Percentiles rank a stretch among this genome's conserved stretches.
Conservation (phyloP, 1,139 yeast genomes). For the Candida sp. region DNA sequence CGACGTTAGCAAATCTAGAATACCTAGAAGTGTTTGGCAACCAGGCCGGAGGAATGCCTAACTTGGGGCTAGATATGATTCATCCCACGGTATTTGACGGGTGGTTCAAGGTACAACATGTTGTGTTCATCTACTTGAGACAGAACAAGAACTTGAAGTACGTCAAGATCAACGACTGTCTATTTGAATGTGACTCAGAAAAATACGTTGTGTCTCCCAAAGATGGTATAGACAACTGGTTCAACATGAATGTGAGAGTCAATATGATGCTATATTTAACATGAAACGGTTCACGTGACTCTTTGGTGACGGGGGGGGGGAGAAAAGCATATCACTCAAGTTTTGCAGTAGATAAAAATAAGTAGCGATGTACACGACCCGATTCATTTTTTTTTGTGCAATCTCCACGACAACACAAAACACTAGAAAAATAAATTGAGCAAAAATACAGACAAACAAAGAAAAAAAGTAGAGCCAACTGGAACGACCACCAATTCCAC, state of each 20-base stretch:
- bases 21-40: conserved; percentile 54
- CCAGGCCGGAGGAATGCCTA: conserved; percentile 58
- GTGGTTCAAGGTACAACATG: conserved; percentile 62
- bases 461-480: neutral
- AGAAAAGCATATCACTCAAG: neutral
- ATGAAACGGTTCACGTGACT: neutral
- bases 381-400: neutral
- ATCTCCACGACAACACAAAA: neutral
- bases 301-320: no score
- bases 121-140: conserved; percentile 41
- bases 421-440: neutral
- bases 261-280: neutral
- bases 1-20: conserved; percentile 29
- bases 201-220: conserved; percentile 35
- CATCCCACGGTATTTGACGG: conserved; percentile 61
- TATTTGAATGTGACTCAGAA: conserved; percentile 30
- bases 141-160: conserved; percentile 35
- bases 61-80: conserved; percentile 57
- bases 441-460: neutral
- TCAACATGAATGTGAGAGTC: conserved; percentile 28
- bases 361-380: neutral
- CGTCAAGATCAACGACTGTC: conserved; percentile 45
- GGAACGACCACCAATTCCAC: neutral
- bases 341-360: neutral
- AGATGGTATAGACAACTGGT: conserved; percentile 49